phyloP scores from a whole-genome alignment of 208 protist species.

The Trypanosoma conorhini region DNA sequence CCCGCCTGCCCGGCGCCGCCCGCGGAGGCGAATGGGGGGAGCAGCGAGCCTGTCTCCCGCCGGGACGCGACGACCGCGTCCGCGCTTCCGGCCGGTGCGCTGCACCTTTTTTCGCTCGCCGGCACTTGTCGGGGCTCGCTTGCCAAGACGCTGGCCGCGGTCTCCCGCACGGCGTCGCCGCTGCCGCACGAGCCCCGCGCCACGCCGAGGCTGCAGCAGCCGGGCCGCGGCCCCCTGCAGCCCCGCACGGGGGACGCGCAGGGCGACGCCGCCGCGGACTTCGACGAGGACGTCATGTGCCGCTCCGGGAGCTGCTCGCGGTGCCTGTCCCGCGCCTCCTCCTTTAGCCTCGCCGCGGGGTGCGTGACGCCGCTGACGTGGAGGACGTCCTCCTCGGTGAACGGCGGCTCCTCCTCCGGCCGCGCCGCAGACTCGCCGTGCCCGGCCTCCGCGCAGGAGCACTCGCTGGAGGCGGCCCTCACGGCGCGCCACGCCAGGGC shows the following conservation, averaged over 20 bases:
- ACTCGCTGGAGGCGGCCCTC: neutral
- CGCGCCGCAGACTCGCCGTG: neutral
- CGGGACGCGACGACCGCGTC: constrained; percentile 38
- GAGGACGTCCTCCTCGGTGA: constrained; percentile 1
- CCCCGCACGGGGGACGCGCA: neutral
- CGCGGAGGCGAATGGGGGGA: neutral
- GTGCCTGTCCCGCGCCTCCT: constrained; percentile 2
- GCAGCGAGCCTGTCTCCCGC: constrained; percentile 35
- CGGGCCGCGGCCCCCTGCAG: neutral
- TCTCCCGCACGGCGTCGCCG: constrained; percentile 8
- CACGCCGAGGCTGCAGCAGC: constrained; percentile 13
- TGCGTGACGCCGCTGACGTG: constrained; percentile 22
- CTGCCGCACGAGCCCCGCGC: neutral
- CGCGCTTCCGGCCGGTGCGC: constrained; percentile 4
- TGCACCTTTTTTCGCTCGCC: neutral
- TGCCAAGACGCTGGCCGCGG: constrained; percentile 1
- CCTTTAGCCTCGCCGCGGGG: constrained; percentile 8
- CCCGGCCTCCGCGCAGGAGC: neutral
- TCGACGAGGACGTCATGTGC: neutral
- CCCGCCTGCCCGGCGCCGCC: constrained; percentile 33
- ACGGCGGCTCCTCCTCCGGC: neutral
- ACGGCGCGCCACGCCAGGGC: neutral
- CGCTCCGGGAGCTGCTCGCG: constrained; percentile 24
- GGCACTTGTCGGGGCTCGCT: neutral
- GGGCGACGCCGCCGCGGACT: neutral